Evolutionary conservation across 768 basidiomycete genomes (phyloP).

Genomic region (Strobilomyces echinocephalus): DNA sequence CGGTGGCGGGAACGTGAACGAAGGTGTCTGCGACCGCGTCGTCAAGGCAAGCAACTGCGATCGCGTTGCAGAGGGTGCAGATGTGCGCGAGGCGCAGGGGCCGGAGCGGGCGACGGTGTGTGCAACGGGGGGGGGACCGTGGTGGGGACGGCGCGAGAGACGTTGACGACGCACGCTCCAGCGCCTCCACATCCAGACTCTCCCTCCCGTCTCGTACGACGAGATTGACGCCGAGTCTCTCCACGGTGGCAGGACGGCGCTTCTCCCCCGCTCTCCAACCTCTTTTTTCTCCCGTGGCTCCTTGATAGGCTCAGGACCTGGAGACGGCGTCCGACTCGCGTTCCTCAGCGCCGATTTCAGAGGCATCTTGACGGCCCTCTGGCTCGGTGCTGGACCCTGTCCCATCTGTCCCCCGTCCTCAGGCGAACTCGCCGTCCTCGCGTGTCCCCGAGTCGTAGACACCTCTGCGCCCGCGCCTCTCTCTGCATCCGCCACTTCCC

Average conservation of each 20-base stretch:
- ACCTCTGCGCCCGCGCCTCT: too few species aligned
- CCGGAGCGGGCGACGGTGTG: neutral
- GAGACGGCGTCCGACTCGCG: constrained; percentile 47
- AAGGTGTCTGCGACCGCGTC: neutral
- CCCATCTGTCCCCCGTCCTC: neutral
- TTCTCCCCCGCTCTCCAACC: neutral
- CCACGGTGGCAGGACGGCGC: neutral
- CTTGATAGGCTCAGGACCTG: constrained; percentile 14
- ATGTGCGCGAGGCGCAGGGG: too few species aligned
- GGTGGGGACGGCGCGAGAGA: neutral
- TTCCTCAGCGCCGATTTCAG: constrained; percentile 61
- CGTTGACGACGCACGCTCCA: neutral
- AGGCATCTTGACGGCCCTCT: constrained; percentile 42
- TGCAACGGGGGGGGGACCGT: neutral
- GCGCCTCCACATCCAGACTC: constrained; percentile 33
- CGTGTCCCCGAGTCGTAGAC: neutral
- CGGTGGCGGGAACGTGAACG: constrained; percentile 16
- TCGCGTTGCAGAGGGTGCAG: neutral
- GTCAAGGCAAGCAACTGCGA: neutral
- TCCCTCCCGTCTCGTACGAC: constrained; percentile 69
- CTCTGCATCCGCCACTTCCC: neutral
- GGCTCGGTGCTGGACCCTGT: neutral
- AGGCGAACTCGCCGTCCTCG: neutral
- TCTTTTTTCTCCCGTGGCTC: neutral
- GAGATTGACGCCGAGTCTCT: constrained; percentile 36